phyloP scores from a whole-genome alignment of 176 grass and related monocot genomes.

The Avena sativa region DNA sequence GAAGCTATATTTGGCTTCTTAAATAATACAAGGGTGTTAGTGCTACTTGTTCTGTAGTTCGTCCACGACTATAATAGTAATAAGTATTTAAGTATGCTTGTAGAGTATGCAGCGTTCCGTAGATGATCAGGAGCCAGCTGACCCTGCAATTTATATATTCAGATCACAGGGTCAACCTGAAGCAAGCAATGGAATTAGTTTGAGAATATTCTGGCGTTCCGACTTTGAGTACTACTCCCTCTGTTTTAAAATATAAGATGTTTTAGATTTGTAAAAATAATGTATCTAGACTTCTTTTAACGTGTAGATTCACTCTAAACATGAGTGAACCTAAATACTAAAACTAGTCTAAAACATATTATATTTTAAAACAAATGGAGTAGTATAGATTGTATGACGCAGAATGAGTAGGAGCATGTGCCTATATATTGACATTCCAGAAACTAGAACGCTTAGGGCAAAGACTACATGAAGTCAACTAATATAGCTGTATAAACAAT shows the following conservation, averaged over 20 bases:
- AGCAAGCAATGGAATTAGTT: background rate
- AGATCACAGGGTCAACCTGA: conserved; percentile 23
- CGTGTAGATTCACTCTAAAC: too few relatives aligned
- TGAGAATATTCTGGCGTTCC: conserved; percentile 1
- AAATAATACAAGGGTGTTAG: too few relatives aligned
- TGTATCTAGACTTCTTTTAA: too few relatives aligned
- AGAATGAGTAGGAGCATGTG: background rate
- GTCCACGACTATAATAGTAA: too few relatives aligned
- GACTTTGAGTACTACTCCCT: conserved; percentile 23
- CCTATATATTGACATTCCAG: conserved; percentile 35
- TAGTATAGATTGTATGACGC: background rate
- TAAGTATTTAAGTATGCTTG: background rate
- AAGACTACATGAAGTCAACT: conserved; percentile 24
- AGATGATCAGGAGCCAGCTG: background rate
- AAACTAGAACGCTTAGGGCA: conserved; percentile 1
- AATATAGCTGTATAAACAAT: conserved; percentile 36
- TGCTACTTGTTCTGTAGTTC: too few relatives aligned
- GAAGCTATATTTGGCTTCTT: too few relatives aligned
- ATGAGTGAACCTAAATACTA: too few relatives aligned
- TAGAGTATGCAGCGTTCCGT: background rate
- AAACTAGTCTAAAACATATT: too few relatives aligned
- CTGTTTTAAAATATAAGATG: too few relatives aligned
- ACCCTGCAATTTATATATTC: conserved; percentile 19
- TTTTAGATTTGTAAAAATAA: too few relatives aligned
- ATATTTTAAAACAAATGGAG: too few relatives aligned